These are phyloP conservation scores for Discostella pseudostelligera DNA, from an alignment of 108 stramenopile species.

Conservation along the genomic window DNA sequence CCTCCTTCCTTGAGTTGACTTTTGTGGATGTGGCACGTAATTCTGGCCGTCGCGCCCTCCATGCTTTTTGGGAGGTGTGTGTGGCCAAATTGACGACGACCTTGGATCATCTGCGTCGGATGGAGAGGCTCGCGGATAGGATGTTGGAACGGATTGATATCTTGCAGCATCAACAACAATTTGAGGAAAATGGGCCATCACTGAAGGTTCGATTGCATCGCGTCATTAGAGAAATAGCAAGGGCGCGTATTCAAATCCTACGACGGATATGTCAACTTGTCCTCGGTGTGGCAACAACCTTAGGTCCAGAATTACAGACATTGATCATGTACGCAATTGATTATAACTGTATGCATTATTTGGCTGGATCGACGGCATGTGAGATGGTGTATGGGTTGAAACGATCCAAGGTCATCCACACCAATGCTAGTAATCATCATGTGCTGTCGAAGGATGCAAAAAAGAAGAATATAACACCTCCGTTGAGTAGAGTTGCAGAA, in stretches of 20 bases:
- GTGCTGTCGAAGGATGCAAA: slow-evolving; percentile 2
- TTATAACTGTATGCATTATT: slow-evolving; percentile 52
- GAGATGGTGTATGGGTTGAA: slow-evolving; percentile 71
- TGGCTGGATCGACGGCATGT: slow-evolving; percentile 59
- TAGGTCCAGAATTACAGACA: slow-evolving; percentile 56
- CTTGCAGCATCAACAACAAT: not conserved
- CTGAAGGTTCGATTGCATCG: not conserved
- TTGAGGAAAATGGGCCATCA: not conserved
- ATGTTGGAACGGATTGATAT: slow-evolving; percentile 1
- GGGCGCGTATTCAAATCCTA: slow-evolving; percentile 18
- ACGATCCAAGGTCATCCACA: slow-evolving; percentile 53
- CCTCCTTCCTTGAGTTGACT: slow-evolving; percentile 80
- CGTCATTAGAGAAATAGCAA: slow-evolving; percentile 1
- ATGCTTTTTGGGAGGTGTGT: slow-evolving; percentile 38
- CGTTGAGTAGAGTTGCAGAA: slow-evolving; percentile 31
- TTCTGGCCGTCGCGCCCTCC: slow-evolving; percentile 59
- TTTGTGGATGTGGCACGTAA: slow-evolving; percentile 64
- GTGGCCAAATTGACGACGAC: slow-evolving; percentile 22
- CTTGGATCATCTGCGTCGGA: slow-evolving; percentile 13
- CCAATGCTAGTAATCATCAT: not conserved
- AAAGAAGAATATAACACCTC: slow-evolving; percentile 1
- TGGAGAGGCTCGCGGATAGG: slow-evolving; percentile 25
- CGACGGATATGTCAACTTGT: slow-evolving; percentile 29
- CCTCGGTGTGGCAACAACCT: slow-evolving; percentile 24
- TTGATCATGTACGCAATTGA: slow-evolving; percentile 59